Conservation (phyloP, 2,329 filamentous ascomycete species). For the Teratosphaeria gauchensis region DNA sequence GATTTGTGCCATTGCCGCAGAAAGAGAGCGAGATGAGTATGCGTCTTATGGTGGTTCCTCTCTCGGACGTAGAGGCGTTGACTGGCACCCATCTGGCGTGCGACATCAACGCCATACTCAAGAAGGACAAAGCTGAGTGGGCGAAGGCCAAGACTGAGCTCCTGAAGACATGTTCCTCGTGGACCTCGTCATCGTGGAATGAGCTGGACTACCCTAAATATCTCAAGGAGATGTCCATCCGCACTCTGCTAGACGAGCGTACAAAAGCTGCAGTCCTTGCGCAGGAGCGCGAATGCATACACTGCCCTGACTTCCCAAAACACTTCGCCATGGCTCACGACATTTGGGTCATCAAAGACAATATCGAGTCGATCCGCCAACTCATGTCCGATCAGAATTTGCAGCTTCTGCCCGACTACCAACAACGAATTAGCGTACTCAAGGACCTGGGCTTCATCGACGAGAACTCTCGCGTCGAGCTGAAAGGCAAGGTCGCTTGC, state of each 20-base stretch:
- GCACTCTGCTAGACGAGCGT: slow-evolving; percentile 69
- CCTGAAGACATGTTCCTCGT: slow-evolving; percentile 58
- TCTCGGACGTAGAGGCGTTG: slow-evolving; percentile 75
- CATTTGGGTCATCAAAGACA: slow-evolving; percentile 91
- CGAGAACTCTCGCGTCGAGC: slow-evolving; percentile 71
- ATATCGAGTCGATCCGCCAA: slow-evolving; percentile 77
- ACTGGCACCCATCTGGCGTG: slow-evolving; percentile 52
- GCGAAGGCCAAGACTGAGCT: slow-evolving; percentile 60
- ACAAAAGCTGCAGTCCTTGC: slow-evolving; percentile 52
- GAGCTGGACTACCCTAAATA: slow-evolving; percentile 68
- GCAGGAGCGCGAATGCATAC: slow-evolving; percentile 52
- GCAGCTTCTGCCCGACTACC: slow-evolving; percentile 89
- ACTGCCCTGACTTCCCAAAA: slow-evolving; percentile 72
- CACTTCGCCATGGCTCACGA: slow-evolving; percentile 96
- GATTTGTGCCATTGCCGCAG: slow-evolving; percentile 59
- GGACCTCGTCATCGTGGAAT: slow-evolving; percentile 67
- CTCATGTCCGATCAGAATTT: slow-evolving; percentile 94
- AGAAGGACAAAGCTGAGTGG: slow-evolving; percentile 37
- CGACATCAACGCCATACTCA: slow-evolving; percentile 30
- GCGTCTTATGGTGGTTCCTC: slow-evolving; percentile 58
- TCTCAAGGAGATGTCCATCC: slow-evolving; percentile 71
- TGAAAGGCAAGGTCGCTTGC: slow-evolving; percentile 97
- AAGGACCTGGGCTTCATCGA: slow-evolving; percentile 91
- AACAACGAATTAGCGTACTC: slow-evolving; percentile 85
- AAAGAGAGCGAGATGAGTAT: slow-evolving; percentile 57